Evolutionary conservation across 179 eudicot species (phyloP), one percentile per base, ranked within the genome.

Genomic region (Corrigiola litoralis): DNA sequence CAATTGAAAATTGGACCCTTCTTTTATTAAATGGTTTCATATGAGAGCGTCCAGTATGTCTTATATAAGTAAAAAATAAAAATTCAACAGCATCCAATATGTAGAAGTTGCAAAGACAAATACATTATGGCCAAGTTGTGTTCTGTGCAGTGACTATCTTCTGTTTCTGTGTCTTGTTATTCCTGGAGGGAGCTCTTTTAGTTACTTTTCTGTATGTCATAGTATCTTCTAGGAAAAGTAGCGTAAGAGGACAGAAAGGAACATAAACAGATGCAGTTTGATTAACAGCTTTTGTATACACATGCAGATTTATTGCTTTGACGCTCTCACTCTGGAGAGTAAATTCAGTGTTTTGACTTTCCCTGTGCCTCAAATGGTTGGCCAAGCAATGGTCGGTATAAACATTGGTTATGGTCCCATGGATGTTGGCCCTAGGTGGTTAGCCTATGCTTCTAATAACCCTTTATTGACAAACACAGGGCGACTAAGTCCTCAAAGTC

Each of bases 361-460:
- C 74, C 97, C 97, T 37, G 81, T 90, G 56, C 91, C 96, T 67
- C 96, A 86, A 58, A 58, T 77, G 71, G 84, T 84, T 63, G 85
- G 80, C 54, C 86, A 73, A 61, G 97, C 96, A 65, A 44, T 72
- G 51, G 67, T 56, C 56, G 95, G 95, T 66, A 81, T 86, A 27
- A 91, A 87, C 61, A 76, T 81, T 32, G 97, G 96, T 48, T 90
- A 86, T 82, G 99, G 99, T 50, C 97, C 97, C 18, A 81, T 94
- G 89, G 95, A 85, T 57, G 94, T 94, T 44, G 99, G 97, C 33
- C 79, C 97, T 5, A 82, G 99, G 75, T 94, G 99, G 99, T 75
- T 94, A 72, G 99, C 99, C 23, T 94, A 88, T 84, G 82, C 96
- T 67, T 84, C 91, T 27, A 88, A 77, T 59, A 82, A 81, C 60